phyloP scores from a whole-genome alignment of 2,329 filamentous ascomycete species.

The Paraconiothyrium brasiliense region DNA sequence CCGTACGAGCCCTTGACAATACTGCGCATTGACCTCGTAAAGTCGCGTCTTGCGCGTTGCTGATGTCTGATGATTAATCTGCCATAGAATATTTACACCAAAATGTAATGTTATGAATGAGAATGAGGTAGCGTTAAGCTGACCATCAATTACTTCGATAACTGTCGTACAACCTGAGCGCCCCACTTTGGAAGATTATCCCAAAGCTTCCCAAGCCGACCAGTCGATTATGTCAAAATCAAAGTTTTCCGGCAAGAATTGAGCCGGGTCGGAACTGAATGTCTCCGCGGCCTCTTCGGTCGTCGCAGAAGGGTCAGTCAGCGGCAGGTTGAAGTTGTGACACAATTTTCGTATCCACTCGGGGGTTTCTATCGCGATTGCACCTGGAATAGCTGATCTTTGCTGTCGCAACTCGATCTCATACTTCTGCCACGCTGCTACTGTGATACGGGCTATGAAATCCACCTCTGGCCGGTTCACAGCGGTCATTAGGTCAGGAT shows the following conservation, averaged over 20 bases:
- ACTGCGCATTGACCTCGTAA: too few species aligned
- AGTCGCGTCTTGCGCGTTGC: too few species aligned
- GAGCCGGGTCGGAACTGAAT: neutral
- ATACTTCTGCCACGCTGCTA: neutral
- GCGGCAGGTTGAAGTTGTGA: neutral
- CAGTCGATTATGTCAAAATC: slow-evolving; percentile 3
- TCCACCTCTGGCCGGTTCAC: neutral
- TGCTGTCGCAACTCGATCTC: neutral
- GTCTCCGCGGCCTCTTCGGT: neutral
- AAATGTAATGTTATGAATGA: too few species aligned
- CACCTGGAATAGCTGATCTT: neutral
- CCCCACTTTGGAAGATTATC: neutral
- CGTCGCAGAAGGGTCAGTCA: neutral
- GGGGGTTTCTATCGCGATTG: neutral
- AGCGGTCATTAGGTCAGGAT: neutral
- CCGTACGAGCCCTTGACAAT: too few species aligned
- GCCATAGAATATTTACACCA: too few species aligned
- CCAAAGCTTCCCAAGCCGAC: neutral
- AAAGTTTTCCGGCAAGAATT: neutral
- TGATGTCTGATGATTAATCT: too few species aligned
- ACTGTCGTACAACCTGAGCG: too few species aligned
- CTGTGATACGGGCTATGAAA: neutral
- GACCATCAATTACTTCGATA: too few species aligned
- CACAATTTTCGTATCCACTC: neutral
- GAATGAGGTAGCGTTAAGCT: too few species aligned